These are phyloP conservation scores for Coemansia sp. DNA, from an alignment of 192 early-diverging fungal species.

Conservation along the genomic window DNA sequence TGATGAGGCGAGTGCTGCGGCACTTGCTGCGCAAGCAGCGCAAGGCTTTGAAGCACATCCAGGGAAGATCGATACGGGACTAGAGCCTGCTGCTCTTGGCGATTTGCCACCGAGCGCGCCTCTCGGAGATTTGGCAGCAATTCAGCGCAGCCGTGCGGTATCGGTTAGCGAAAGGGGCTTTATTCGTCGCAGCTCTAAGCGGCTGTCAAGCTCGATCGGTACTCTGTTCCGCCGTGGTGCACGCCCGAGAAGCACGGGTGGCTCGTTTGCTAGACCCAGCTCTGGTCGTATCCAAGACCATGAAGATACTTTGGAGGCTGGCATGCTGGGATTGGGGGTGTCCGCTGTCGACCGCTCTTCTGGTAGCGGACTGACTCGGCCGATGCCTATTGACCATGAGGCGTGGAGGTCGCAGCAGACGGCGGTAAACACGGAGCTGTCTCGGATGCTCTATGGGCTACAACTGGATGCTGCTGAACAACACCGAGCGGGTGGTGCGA, in stretches of 20 bases:
- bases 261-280: neutral
- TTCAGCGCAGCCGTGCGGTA: conserved; percentile 18
- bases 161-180: conserved; percentile 30
- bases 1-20: neutral
- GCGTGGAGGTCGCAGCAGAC: conserved; percentile 21
- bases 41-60: neutral
- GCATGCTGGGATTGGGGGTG: neutral
- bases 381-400: conserved; percentile 5
- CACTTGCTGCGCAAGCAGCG: neutral
- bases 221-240: conserved; percentile 25
- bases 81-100: neutral
- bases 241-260: conserved; percentile 8
- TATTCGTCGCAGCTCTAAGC: conserved; percentile 41
- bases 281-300: neutral
- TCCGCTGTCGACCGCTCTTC: neutral
- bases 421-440: conserved; percentile 21
- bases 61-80: neutral
- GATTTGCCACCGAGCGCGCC: neutral
- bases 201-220: conserved; percentile 31
- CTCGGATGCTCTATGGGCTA: conserved; percentile 33
- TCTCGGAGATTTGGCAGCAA: conserved; percentile 1
- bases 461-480: conserved; percentile 8
- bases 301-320: neutral
- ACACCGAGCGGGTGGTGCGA: neutral
- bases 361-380: conserved; percentile 9